Evolutionary conservation across 169 alveolate species (phyloP).

Genomic region (Eimeria acervulina): DNA sequence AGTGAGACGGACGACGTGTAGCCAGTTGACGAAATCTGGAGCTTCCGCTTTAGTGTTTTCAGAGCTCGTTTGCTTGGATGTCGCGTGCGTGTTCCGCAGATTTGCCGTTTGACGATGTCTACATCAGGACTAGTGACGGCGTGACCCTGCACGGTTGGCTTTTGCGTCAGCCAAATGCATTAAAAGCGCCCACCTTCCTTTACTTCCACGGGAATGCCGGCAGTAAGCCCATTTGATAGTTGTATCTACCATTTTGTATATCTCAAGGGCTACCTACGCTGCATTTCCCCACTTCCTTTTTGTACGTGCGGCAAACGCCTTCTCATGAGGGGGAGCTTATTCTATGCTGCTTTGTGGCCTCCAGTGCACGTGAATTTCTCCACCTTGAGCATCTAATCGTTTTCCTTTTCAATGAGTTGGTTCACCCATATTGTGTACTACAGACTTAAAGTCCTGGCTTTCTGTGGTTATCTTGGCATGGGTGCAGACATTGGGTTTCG

Average conservation of each 20-base stretch:
- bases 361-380: neutral
- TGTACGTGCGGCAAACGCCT: neutral
- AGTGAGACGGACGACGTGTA: neutral
- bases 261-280: neutral
- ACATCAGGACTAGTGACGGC: slow-evolving; percentile 74
- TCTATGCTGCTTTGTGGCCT: neutral
- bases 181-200: slow-evolving; percentile 79
- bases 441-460: neutral
- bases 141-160: slow-evolving; percentile 79
- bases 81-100: slow-evolving; percentile 10
- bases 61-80: no score
- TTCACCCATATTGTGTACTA: neutral
- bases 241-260: neutral
- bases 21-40: neutral
- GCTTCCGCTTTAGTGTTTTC: neutral
- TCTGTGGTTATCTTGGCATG: neutral
- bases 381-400: no score
- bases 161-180: slow-evolving; percentile 55
- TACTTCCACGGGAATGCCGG: slow-evolving; percentile 85
- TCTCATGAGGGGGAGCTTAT: neutral
- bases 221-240: slow-evolving; percentile 25
- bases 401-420: neutral
- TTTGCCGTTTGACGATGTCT: slow-evolving; percentile 78
- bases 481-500: slow-evolving; percentile 61
- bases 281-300: neutral